Evolutionary conservation across 176 grass and related monocot species (phyloP).

Genomic region (Triticum timopheevii): DNA sequence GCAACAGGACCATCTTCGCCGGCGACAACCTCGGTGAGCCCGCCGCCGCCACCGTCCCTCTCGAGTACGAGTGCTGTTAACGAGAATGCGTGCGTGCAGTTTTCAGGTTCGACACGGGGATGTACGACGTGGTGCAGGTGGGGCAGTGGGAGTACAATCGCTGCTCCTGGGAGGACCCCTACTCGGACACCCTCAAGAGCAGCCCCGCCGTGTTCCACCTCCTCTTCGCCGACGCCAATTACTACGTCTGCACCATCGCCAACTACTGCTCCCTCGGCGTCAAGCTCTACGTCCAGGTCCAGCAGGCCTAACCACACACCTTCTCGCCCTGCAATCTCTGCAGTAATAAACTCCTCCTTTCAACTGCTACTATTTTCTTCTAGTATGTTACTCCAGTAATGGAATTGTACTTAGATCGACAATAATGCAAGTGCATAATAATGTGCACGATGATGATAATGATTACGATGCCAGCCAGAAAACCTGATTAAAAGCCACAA

Average conservation of each 20-base stretch:
- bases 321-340: neutral
- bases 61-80: neutral
- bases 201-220: slow-evolving; percentile 31
- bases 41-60: neutral
- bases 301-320: neutral
- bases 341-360: neutral
- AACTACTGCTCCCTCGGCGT: slow-evolving; percentile 56
- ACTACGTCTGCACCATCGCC: slow-evolving; percentile 43
- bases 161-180: slow-evolving; percentile 35
- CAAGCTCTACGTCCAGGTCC: slow-evolving; percentile 6
- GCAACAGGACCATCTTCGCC: slow-evolving; percentile 33
- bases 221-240: slow-evolving; percentile 14
- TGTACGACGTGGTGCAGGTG: slow-evolving; percentile 63
- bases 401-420: neutral
- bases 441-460: neutral
- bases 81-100: neutral
- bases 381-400: neutral
- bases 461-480: neutral
- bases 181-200: neutral
- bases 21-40: slow-evolving; percentile 45
- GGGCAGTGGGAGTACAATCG: slow-evolving; percentile 30
- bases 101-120: slow-evolving; percentile 55
- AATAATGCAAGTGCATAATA: neutral
- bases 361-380: neutral
- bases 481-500: neutral